Evolutionary conservation across 2,329 filamentous ascomycete genomes (phyloP).

Genomic region (Aureobasidium sp.): DNA sequence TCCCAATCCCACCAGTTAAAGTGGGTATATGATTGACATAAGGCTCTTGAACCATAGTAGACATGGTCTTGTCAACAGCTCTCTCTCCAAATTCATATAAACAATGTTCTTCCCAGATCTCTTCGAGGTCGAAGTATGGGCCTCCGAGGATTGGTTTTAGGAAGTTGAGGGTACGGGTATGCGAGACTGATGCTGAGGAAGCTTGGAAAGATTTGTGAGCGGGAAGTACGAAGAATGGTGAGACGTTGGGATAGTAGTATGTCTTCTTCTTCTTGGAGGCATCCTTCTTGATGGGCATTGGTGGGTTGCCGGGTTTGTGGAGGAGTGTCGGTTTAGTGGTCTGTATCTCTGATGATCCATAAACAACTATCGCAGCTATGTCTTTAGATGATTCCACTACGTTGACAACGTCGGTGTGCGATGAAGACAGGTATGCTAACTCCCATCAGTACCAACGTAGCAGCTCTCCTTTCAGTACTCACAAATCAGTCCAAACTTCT

Average conservation of each 20-base stretch:
- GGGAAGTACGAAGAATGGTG: slow-evolving; percentile 43
- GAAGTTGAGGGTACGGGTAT: slow-evolving; percentile 58
- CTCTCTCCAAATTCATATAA: slow-evolving; percentile 41
- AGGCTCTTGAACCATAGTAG: slow-evolving; percentile 22
- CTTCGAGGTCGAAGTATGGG: slow-evolving; percentile 48
- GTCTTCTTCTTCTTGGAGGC: slow-evolving; percentile 26
- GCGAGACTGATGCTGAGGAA: slow-evolving; percentile 50
- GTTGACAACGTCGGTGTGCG: not conserved
- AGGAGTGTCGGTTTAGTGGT: slow-evolving; percentile 18
- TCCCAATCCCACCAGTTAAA: slow-evolving; percentile 36
- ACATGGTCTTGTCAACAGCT: slow-evolving; percentile 23
- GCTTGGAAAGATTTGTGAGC: slow-evolving; percentile 44
- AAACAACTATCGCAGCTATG: slow-evolving; percentile 19
- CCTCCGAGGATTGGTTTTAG: slow-evolving; percentile 55
- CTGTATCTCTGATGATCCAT: slow-evolving; percentile 14
- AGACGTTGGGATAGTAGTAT: slow-evolving; percentile 39
- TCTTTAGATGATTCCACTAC: slow-evolving; percentile 18
- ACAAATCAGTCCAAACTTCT: slow-evolving; percentile 32
- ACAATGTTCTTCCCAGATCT: slow-evolving; percentile 35
- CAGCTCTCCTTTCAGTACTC: not conserved
- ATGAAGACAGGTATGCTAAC: slow-evolving; percentile 17
- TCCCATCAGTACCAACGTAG: slow-evolving; percentile 5
- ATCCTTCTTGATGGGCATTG: slow-evolving; percentile 10
- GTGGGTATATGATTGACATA: slow-evolving; percentile 34
- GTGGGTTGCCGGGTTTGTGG: slow-evolving; percentile 20